Conservation (phyloP, 371 early-diverging fungal species). For the Syncephalastrum sp. region DNA sequence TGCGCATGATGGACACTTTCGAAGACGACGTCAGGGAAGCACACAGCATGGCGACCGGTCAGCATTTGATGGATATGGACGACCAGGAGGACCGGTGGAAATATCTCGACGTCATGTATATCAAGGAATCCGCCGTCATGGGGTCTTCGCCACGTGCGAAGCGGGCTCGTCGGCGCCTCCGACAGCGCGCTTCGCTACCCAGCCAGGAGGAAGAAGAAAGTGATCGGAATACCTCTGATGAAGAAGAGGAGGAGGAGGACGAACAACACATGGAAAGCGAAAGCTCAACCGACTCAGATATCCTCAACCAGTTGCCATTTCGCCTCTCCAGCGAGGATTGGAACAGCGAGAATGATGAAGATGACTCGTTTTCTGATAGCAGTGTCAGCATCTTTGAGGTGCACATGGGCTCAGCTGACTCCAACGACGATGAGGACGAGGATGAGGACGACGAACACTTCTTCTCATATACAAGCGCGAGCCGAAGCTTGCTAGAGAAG, state of each 20-base stretch:
- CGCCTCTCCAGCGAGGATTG: too few relatives aligned
- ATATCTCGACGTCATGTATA: conserved; percentile 20
- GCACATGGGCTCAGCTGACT: background rate
- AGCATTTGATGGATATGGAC: background rate
- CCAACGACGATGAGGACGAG: conserved; percentile 11
- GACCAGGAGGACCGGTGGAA: conserved; percentile 15
- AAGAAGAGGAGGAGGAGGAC: conserved; percentile 7
- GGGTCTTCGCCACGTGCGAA: conserved; percentile 4
- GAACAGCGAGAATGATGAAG: conserved; percentile 2
- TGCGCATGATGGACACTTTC: conserved; percentile 6
- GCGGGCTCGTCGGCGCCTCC: background rate
- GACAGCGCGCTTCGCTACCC: too few relatives aligned
- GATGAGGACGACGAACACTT: conserved; percentile 7
- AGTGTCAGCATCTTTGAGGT: background rate
- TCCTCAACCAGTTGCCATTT: too few relatives aligned
- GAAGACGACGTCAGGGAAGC: conserved; percentile 2
- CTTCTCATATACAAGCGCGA: background rate
- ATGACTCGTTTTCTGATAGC: background rate
- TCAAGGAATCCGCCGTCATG: background rate
- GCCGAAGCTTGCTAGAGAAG: conserved; percentile 9
- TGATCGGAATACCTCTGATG: background rate
- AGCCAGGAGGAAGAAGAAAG: background rate
- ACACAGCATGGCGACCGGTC: conserved; percentile 9
- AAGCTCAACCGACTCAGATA: too few relatives aligned
- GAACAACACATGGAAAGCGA: background rate